A percentile compares a stretch with the other conserved stretches of the same genome.
Conservation (phyloP, 1,284 basidiomycete genomes). For the Cryptococcus depauperatus region DNA sequence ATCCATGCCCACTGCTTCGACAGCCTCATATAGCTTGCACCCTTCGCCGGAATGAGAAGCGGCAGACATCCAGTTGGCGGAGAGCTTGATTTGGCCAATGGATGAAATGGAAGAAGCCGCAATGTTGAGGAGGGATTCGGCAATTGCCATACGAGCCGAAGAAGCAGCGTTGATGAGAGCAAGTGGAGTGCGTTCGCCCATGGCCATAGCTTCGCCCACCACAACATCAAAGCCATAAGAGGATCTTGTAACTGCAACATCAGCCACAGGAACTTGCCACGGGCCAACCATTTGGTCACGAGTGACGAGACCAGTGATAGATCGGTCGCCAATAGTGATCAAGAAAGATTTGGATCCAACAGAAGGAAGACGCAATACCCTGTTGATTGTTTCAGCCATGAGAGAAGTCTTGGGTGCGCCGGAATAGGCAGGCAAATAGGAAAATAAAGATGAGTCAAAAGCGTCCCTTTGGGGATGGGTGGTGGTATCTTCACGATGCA, state of each 20-base stretch:
- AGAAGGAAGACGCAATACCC: constrained; percentile 81
- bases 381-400: constrained; percentile 58
- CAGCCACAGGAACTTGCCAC: constrained; percentile 96
- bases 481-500: constrained; percentile 67
- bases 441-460: constrained; percentile 66
- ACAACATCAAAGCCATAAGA: constrained; percentile 84
- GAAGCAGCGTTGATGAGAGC: constrained; percentile 80
- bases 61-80: constrained; percentile 99
- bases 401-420: constrained; percentile 44
- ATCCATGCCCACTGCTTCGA: constrained; percentile 84
- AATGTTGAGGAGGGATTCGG: constrained; percentile 87
- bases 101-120: constrained; percentile 69
- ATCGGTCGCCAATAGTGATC: constrained; percentile 94
- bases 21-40: constrained; percentile 82
- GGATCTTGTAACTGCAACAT: constrained; percentile 90
- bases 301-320: constrained; percentile 87
- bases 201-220: constrained; percentile 92
- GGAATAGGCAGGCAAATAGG: constrained; percentile 52
- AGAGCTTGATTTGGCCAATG: constrained; percentile 75
- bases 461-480: constrained; percentile 49
- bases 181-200: constrained; percentile 91
- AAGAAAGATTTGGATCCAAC: constrained; percentile 96
- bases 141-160: constrained; percentile 92
- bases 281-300: constrained; percentile 99
- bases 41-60: constrained; percentile 87